Percentiles rank a stretch among this genome's conserved stretches.
Evolutionary conservation across 805 yeast genomes (phyloP).

Genomic region (Yarrowia sp.): DNA sequence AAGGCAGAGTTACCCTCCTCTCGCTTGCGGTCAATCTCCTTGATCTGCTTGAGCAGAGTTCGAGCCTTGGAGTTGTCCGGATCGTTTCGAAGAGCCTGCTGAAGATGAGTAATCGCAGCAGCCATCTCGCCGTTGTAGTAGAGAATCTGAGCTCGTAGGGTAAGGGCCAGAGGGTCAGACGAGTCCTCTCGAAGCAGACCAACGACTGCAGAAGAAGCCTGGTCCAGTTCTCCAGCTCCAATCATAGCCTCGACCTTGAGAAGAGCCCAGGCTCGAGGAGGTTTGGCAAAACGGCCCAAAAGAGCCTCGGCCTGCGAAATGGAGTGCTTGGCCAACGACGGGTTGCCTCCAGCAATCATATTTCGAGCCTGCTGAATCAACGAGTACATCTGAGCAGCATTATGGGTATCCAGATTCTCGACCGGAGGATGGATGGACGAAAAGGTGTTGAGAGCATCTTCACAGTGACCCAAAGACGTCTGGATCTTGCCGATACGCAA

Average conservation of each 20-base stretch:
- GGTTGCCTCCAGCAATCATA: slow-evolving; percentile 32
- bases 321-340: slow-evolving; percentile 39
- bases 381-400: slow-evolving; percentile 40
- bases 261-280: slow-evolving; percentile 40
- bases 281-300: slow-evolving; percentile 37
- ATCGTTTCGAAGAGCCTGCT: slow-evolving; percentile 42
- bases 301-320: slow-evolving; percentile 40
- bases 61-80: slow-evolving; percentile 42
- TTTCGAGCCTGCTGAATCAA: slow-evolving; percentile 38
- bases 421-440: slow-evolving; percentile 30
- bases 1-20: slow-evolving; percentile 67
- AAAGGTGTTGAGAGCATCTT: slow-evolving; percentile 37
- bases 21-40: slow-evolving; percentile 38
- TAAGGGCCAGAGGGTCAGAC: slow-evolving; percentile 42
- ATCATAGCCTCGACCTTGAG: slow-evolving; percentile 36
- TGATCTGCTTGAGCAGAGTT: slow-evolving; percentile 34
- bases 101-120: slow-evolving; percentile 40
- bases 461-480: slow-evolving; percentile 38
- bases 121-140: slow-evolving; percentile 41
- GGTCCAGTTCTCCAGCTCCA: slow-evolving; percentile 36
- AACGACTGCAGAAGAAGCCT: slow-evolving; percentile 40
- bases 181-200: slow-evolving; percentile 38
- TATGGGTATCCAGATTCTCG: slow-evolving; percentile 30
- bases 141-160: slow-evolving; percentile 40
- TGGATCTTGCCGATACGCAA: slow-evolving; percentile 39